Base-by-base conservation (phyloP, 176 grass and related monocot species). In the Triticum timopheevii region DNA sequence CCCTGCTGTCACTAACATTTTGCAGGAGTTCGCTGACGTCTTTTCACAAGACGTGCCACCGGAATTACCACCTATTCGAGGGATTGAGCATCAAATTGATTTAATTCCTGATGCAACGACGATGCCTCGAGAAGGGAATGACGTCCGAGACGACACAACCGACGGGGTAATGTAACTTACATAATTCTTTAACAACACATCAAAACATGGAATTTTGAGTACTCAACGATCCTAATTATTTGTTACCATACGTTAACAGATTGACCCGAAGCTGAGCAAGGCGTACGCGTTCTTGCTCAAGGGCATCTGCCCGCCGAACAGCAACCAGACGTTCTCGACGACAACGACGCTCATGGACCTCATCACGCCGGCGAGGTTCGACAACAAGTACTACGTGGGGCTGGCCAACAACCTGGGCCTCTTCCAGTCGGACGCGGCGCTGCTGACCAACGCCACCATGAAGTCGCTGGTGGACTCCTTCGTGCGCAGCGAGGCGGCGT, bases 371-470 rank as follows among this genome's bases (percentile, higher is more conserved):
- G 22, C 40, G 0, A 45, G 1, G 13, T 77, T 93, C 4, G 93
- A 93, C 83, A 95, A 95, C 88, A 93, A 84, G 80, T 95, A 95
- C 88, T 95, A 95, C 77, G 58, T 91, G 8, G 76, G 89, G 7
- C 79, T 93, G 59, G 52, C 2, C 3, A 73, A 90, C 58, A 82
- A 92, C 39, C 84, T 93, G 10, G 86, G 91, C 1, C 70, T 95
- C 42, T 77, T 95, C 72, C 77, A 63, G 23, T 93, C 93, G 0
- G 91, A 95, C 22, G 61, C 61, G 2, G 88, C 86, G 38, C 45
- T 93, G 64, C 50, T 93, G 13, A 89, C 70, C 8, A 52, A 93
- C 65, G 44, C 88, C 5, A 85, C 87, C 9, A 82, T 91, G 70
- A 91, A 77, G 11, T 45, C 64, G 4, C 58, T 84, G 0, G 93